These are phyloP conservation scores for Schizothecium vesticola DNA, from an alignment of 495 filamentous ascomycete species.

Conservation along the genomic window DNA sequence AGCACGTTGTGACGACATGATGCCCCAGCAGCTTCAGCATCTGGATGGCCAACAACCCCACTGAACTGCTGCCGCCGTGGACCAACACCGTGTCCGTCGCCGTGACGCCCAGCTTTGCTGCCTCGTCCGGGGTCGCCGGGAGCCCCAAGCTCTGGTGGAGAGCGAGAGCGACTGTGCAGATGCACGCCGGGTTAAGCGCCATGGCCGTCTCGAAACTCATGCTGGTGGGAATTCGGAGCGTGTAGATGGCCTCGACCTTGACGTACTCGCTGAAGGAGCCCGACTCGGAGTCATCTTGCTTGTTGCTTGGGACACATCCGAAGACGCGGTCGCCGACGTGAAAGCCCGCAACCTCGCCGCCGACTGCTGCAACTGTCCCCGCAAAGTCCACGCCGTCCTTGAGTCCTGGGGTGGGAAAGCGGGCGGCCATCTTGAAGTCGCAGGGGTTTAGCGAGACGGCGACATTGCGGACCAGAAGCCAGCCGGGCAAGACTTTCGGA, in stretches of 20 bases:
- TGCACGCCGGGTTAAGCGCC: conserved; percentile 16
- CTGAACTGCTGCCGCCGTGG: conserved; percentile 8
- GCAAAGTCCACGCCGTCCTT: conserved; percentile 20
- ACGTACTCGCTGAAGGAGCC: conserved; percentile 32
- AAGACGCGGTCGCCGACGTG: conserved; percentile 24
- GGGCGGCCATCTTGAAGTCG: conserved; percentile 23
- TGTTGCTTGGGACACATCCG: conserved; percentile 19
- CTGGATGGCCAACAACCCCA: conserved; percentile 9
- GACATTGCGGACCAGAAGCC: conserved; percentile 2
- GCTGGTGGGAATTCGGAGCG: conserved; percentile 14
- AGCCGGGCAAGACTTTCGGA: neutral
- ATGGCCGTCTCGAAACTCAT: conserved; percentile 21
- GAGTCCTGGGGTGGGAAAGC: conserved; percentile 13
- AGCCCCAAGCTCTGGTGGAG: conserved; percentile 17
- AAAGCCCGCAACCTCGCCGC: neutral
- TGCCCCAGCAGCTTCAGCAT: conserved; percentile 7
- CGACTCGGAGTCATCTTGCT: conserved; percentile 5
- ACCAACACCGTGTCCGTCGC: conserved; percentile 10
- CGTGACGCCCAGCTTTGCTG: conserved; percentile 9
- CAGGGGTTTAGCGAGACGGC: conserved; percentile 21
- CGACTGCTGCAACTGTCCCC: conserved; percentile 16
- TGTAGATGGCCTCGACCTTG: conserved; percentile 6
- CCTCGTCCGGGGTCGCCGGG: conserved; percentile 22
- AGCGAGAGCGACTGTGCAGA: conserved; percentile 11
- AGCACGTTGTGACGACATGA: conserved; percentile 49